Conservation (phyloP, 345 rosid genomes). For the Corchorus olitorius region DNA sequence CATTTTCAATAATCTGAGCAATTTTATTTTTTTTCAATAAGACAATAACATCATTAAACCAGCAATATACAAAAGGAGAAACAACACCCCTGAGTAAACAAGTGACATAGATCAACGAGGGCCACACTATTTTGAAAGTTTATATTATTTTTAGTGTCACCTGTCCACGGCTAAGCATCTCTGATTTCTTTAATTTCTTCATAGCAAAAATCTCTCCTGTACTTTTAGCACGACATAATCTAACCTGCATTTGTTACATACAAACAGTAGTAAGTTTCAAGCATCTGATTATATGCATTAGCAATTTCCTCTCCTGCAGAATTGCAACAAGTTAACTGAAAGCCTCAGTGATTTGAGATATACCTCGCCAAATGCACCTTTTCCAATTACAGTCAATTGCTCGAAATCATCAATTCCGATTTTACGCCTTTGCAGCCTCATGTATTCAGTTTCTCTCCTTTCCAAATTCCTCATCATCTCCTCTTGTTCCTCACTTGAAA, state of each 20-base stretch:
- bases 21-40: not conserved
- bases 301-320: not conserved
- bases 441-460: constrained; percentile 85
- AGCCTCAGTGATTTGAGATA: not conserved
- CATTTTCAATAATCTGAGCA: not conserved
- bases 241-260: constrained; percentile 54
- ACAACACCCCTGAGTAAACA: not conserved
- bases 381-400: constrained; percentile 81
- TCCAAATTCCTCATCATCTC: constrained; percentile 89
- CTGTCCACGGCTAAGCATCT: constrained; percentile 99
- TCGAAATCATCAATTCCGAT: constrained; percentile 95
- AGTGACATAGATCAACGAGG: not conserved
- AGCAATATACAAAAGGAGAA: not conserved
- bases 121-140: not conserved
- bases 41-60: not conserved
- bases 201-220: constrained; percentile 90
- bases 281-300: not conserved
- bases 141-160: constrained; percentile 32
- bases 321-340: not conserved
- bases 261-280: not conserved
- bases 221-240: constrained; percentile 82
- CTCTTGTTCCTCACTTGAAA: constrained; percentile 82
- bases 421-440: constrained; percentile 96
- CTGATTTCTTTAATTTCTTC: constrained; percentile 96
- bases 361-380: constrained; percentile 99